Percentiles rank a stretch among this genome's conserved stretches.
These are phyloP conservation scores for Calonectria leucothoes DNA, from an alignment of 2,329 filamentous ascomycete species.

Conservation along the genomic window DNA sequence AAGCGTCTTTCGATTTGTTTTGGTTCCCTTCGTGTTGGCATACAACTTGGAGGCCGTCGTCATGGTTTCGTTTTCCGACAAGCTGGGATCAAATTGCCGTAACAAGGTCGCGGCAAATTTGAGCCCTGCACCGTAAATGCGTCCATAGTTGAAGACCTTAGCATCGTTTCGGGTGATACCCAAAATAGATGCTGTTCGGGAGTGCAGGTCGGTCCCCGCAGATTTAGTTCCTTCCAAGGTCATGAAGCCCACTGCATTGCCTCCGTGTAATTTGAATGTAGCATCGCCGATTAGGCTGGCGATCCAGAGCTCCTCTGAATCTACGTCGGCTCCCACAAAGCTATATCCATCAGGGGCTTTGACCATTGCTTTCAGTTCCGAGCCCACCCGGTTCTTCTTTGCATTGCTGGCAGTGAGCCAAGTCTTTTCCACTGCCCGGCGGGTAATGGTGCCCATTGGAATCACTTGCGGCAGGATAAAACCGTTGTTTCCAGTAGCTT, in stretches of 20 bases:
- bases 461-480: conserved; percentile 96
- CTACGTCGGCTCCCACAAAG: conserved; percentile 97
- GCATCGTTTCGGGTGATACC: conserved; percentile 96
- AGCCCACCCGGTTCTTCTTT: conserved; percentile 94
- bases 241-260: conserved; percentile 99
- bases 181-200: conserved; percentile 89
- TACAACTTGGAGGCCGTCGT: conserved; percentile 85
- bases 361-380: conserved; percentile 97
- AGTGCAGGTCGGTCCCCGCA: conserved; percentile 93
- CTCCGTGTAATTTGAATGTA: conserved; percentile 93
- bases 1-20: conserved; percentile 79
- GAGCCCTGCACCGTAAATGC: conserved; percentile 97
- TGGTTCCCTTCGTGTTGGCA: conserved; percentile 88
- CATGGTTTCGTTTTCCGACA: conserved; percentile 83
- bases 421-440: conserved; percentile 94
- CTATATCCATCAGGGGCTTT: conserved; percentile 89
- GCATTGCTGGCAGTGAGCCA: conserved; percentile 99
- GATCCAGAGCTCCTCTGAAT: conserved; percentile 98
- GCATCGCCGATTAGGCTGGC: conserved; percentile 95
- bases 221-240: conserved; percentile 96
- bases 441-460: conserved; percentile 97
- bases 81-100: conserved; percentile 88
- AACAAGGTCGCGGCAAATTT: conserved; percentile 93
- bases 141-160: conserved; percentile 98
- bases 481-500: conserved; percentile 57